Conservation (phyloP, 306 rosid species). For the Dalbergia oliveri region DNA sequence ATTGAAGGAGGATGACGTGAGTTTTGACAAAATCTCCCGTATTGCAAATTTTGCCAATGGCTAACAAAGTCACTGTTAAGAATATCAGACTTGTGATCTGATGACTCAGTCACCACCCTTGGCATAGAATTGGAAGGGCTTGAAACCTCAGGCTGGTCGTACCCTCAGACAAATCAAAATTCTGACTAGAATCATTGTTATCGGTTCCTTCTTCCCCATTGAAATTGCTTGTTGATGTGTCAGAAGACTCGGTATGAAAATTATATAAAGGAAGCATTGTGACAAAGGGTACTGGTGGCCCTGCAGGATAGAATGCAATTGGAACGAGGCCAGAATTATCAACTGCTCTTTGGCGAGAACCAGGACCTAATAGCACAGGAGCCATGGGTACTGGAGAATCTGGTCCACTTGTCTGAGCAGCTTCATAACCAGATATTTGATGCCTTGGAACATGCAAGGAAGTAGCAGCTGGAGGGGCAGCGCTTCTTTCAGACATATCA, state of each 20-base stretch:
- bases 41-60: constrained; percentile 87
- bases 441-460: constrained; percentile 66
- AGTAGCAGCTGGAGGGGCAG: constrained; percentile 54
- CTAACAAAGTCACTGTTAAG: constrained; percentile 84
- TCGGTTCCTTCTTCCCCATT: constrained; percentile 69
- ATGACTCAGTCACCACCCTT: constrained; percentile 57
- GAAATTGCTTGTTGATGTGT: constrained; percentile 70
- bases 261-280: constrained; percentile 82
- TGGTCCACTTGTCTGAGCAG: constrained; percentile 80
- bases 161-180: constrained; percentile 70
- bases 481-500: constrained; percentile 68
- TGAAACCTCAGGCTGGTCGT: constrained; percentile 62
- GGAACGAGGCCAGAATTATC: constrained; percentile 74
- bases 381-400: constrained; percentile 68
- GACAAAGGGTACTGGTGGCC: constrained; percentile 97
- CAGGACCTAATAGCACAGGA: constrained; percentile 77
- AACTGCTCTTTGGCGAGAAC: constrained; percentile 72
- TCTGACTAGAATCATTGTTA: constrained; percentile 70
- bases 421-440: constrained; percentile 73
- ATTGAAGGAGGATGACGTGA: constrained; percentile 60
- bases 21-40: constrained; percentile 80
- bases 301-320: constrained; percentile 84
- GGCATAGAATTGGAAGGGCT: constrained; percentile 62
- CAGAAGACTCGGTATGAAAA: constrained; percentile 70
- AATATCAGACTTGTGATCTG: constrained; percentile 76